These are phyloP conservation scores for Nothophoma quercina DNA, from an alignment of 2,329 filamentous ascomycete species.

Conservation along the genomic window DNA sequence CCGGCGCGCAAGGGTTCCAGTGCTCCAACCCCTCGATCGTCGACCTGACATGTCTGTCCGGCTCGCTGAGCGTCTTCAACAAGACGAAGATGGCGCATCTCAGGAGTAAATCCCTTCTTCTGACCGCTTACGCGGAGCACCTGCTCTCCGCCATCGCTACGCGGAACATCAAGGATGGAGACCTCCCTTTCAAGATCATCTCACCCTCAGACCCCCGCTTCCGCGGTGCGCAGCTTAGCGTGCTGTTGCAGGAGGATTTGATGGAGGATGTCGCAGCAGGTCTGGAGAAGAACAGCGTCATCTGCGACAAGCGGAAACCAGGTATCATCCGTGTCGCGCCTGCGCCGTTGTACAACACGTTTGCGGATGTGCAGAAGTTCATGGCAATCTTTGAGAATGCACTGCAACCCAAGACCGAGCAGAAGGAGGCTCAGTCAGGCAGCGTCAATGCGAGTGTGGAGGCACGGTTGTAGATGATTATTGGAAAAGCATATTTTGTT, in stretches of 20 bases:
- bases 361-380: slow-evolving; percentile 68
- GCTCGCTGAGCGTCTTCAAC: slow-evolving; percentile 75
- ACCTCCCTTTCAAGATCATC: slow-evolving; percentile 59
- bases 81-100: slow-evolving; percentile 73
- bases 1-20: slow-evolving; percentile 82
- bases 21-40: slow-evolving; percentile 82
- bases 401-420: slow-evolving; percentile 20
- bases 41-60: slow-evolving; percentile 78
- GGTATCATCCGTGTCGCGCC: slow-evolving; percentile 86
- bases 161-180: slow-evolving; percentile 29
- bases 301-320: slow-evolving; percentile 84
- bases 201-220: slow-evolving; percentile 72
- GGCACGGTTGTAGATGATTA: slow-evolving; percentile 1
- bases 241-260: slow-evolving; percentile 71
- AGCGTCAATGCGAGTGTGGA: slow-evolving; percentile 13
- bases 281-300: slow-evolving; percentile 73
- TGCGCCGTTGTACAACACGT: slow-evolving; percentile 83
- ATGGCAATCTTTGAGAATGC: slow-evolving; percentile 59
- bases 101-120: slow-evolving; percentile 71
- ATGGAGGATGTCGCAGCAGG: slow-evolving; percentile 70
- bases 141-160: slow-evolving; percentile 34
- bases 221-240: slow-evolving; percentile 81
- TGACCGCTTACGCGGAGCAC: slow-evolving; percentile 71
- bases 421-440: background rate
- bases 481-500: background rate